Percentiles rank a stretch among this genome's conserved stretches.
phyloP scores from a whole-genome alignment of 2,329 filamentous ascomycete genomes.

The Ophiostoma triangulosporum region DNA sequence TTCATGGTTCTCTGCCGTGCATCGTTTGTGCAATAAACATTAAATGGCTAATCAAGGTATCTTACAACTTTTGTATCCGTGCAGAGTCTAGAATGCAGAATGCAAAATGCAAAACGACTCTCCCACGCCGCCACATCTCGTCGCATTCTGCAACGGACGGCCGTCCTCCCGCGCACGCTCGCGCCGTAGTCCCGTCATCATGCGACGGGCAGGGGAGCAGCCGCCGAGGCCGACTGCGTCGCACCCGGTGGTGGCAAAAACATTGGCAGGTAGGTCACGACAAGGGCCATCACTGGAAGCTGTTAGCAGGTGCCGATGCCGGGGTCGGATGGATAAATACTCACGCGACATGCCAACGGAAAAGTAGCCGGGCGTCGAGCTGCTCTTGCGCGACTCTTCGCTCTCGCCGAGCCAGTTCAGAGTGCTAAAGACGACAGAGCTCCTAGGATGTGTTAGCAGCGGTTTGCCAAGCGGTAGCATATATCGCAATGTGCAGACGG shows the following conservation, averaged over 20 bases:
- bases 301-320: not conserved
- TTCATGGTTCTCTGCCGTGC: no score
- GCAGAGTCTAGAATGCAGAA: not conserved
- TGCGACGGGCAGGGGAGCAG: conserved; percentile 17
- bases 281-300: conserved; percentile 22
- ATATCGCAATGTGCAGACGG: not conserved
- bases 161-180: no score
- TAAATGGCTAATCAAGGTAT: not conserved
- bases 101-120: no score
- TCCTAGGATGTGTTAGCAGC: conserved; percentile 32
- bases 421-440: conserved; percentile 58
- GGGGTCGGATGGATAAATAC: conserved; percentile 9
- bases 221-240: conserved; percentile 16
- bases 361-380: conserved; percentile 46
- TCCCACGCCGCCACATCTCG: no score
- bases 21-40: not conserved
- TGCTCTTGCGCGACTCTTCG: conserved; percentile 48
- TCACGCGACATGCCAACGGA: conserved; percentile 24
- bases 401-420: conserved; percentile 70
- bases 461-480: not conserved
- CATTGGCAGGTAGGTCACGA: conserved; percentile 24
- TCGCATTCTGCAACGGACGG: no score
- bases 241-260: conserved; percentile 21
- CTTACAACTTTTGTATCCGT: conserved; percentile 1
- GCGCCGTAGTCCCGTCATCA: no score